Evolutionary conservation across 2,329 filamentous ascomycete species (phyloP).

Genomic region (Penicillium sp.): DNA sequence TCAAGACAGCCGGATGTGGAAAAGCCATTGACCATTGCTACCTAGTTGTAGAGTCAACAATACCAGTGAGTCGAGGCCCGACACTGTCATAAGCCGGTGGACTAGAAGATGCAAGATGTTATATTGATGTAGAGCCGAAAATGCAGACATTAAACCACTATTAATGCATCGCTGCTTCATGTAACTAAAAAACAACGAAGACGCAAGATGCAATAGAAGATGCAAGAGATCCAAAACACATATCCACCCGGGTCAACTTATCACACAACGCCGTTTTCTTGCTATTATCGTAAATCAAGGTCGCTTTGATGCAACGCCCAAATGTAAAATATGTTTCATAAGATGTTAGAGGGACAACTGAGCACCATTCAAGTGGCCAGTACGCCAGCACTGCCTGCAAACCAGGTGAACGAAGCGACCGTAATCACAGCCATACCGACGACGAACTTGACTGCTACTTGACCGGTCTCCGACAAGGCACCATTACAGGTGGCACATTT

Average conservation of each 20-base stretch:
- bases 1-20: too few relatives aligned
- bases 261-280: slow-evolving; percentile 28
- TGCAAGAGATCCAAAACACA: slow-evolving; percentile 16
- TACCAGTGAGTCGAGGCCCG: too few relatives aligned
- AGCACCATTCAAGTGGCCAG: slow-evolving; percentile 24
- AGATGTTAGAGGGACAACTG: slow-evolving; percentile 6
- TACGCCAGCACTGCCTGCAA: slow-evolving; percentile 43
- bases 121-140: slow-evolving; percentile 8
- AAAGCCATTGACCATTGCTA: too few relatives aligned
- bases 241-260: slow-evolving; percentile 13
- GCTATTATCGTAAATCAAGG: slow-evolving; percentile 30
- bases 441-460: slow-evolving; percentile 54
- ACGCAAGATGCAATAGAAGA: slow-evolving; percentile 9
- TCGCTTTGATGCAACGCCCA: slow-evolving; percentile 21
- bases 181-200: background rate
- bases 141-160: slow-evolving; percentile 2
- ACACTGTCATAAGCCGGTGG: background rate
- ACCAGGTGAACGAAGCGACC: slow-evolving; percentile 55
- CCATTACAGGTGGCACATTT: slow-evolving; percentile 56
- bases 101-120: background rate
- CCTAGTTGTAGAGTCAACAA: too few relatives aligned
- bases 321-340: slow-evolving; percentile 21
- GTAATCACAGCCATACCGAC: slow-evolving; percentile 56
- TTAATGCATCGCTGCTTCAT: background rate
- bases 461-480: slow-evolving; percentile 52